Evolutionary conservation across 139 green algal genomes (phyloP).

Genomic region (Chloropicon primus): DNA sequence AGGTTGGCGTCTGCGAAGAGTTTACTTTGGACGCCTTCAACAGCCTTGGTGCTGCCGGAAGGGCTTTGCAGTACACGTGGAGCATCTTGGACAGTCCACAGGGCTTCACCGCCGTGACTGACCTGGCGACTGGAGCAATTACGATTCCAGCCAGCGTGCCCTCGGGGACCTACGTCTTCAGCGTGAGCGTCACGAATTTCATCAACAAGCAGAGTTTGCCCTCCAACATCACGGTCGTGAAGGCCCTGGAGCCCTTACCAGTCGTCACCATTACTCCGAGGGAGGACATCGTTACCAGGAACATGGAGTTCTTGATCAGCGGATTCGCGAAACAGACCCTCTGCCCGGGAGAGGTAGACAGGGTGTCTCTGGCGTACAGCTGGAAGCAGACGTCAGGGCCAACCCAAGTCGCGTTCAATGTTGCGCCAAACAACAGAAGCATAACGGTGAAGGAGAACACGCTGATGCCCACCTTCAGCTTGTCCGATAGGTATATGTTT

Average conservation of each 20-base stretch:
- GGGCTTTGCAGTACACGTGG: background rate
- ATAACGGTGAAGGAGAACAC: background rate
- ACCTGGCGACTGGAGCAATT: background rate
- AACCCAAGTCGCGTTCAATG: background rate
- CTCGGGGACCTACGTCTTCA: background rate
- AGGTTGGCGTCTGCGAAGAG: background rate
- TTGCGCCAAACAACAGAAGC: background rate
- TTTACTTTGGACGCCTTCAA: background rate
- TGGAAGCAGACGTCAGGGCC: background rate
- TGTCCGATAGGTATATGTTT: background rate
- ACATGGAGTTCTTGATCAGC: background rate
- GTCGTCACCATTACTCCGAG: background rate
- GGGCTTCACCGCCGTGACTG: background rate
- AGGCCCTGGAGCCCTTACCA: background rate
- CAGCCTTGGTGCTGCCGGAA: background rate
- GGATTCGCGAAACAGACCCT: background rate
- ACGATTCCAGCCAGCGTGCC: background rate
- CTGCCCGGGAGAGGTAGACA: background rate
- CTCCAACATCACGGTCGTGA: background rate
- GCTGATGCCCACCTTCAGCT: background rate
- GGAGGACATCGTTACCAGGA: background rate
- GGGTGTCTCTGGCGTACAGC: background rate
- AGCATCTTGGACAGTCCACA: background rate
- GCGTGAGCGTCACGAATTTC: background rate
- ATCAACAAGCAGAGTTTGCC: background rate